Percentiles rank a stretch among this genome's conserved stretches.
phyloP scores from a whole-genome alignment of 1,284 basidiomycete species.

The Wolfiporia cocos region DNA sequence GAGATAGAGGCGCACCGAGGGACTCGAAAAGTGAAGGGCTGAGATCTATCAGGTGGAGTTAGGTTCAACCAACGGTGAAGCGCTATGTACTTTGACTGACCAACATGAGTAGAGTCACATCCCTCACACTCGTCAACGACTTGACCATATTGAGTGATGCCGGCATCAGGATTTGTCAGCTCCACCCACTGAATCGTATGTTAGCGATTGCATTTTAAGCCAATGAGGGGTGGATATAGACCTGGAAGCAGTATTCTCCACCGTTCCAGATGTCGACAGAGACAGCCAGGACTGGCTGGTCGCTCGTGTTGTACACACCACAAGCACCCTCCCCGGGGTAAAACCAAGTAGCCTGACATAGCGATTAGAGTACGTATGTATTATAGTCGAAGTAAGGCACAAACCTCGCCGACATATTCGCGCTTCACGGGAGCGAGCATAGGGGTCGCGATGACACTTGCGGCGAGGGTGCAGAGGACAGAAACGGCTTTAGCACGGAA shows the following conservation, averaged over 20 bases:
- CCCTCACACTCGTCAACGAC: constrained; percentile 2
- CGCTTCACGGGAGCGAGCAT: too few relatives aligned
- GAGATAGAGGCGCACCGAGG: constrained; percentile 6
- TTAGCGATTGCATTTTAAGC: too few relatives aligned
- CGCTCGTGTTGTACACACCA: not conserved
- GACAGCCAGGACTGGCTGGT: constrained; percentile 1
- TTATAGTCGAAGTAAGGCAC: too few relatives aligned
- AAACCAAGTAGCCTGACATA: not conserved
- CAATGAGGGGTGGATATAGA: not conserved
- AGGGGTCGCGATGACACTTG: too few relatives aligned
- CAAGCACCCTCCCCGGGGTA: constrained; percentile 3
- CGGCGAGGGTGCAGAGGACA: too few relatives aligned
- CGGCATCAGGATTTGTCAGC: constrained; percentile 1
- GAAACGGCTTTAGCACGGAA: too few relatives aligned
- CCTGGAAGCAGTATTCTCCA: constrained; percentile 3
- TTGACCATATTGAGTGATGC: constrained; percentile 1
- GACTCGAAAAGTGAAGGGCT: too few relatives aligned
- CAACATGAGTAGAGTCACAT: constrained; percentile 1
- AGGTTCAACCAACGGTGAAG: constrained; percentile 3
- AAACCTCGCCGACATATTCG: too few relatives aligned
- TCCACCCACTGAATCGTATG: not conserved
- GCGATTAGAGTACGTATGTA: not conserved
- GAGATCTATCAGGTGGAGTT: too few relatives aligned
- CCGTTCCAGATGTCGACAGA: constrained; percentile 1
- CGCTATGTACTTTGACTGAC: constrained; percentile 2